Conservation (phyloP, 768 basidiomycete genomes). For the Suillus luteus region DNA sequence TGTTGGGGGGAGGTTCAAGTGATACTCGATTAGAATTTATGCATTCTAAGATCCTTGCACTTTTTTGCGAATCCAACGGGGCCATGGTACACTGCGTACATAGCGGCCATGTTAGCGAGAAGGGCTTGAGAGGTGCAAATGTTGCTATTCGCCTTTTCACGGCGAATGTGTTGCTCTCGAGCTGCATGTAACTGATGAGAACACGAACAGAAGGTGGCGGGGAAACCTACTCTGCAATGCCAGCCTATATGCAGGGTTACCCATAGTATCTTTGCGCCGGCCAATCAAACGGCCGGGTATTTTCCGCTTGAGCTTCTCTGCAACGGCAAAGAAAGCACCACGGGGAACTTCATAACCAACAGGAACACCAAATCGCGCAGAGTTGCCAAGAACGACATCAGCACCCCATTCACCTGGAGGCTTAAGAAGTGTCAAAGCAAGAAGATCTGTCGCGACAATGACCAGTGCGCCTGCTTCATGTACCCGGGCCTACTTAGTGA, state of each 20-base stretch:
- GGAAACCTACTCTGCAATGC: too few relatives aligned
- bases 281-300: constrained; percentile 99
- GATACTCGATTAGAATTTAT: too few relatives aligned
- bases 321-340: constrained; percentile 95
- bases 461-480: constrained; percentile 80
- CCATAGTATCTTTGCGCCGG: constrained; percentile 79
- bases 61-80: constrained; percentile 81
- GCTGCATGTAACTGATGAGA: constrained; percentile 45
- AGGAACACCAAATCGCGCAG: constrained; percentile 95
- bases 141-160: constrained; percentile 97
- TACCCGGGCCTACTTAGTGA: constrained; percentile 54
- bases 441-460: constrained; percentile 86
- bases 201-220: constrained; percentile 9
- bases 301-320: constrained; percentile 89
- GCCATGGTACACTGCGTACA: constrained; percentile 98
- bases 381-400: constrained; percentile 93
- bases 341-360: constrained; percentile 98
- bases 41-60: constrained; percentile 52
- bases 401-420: constrained; percentile 99
- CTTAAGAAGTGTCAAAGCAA: constrained; percentile 89
- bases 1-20: too few relatives aligned
- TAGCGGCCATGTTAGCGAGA: constrained; percentile 98
- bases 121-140: constrained; percentile 98
- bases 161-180: constrained; percentile 94
- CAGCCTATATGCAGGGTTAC: constrained; percentile 66